These are phyloP conservation scores for Triticum dicoccoides DNA, from an alignment of 176 grass and related monocot genomes.

Conservation along the genomic window DNA sequence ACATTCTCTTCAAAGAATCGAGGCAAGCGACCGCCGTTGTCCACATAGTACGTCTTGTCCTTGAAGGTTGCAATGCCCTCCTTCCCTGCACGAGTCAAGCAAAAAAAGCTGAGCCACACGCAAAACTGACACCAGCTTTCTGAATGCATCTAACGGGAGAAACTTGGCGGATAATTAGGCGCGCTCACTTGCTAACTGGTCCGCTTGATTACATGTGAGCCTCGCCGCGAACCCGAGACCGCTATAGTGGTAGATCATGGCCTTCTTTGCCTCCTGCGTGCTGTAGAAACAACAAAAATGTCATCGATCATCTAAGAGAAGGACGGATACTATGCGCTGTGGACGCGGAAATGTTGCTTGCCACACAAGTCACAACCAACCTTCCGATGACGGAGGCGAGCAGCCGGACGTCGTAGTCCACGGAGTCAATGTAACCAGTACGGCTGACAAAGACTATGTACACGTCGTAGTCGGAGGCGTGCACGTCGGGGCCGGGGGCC, in stretches of 20 bases:
- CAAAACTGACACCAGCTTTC: background rate
- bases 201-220: conserved; percentile 1
- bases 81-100: conserved; percentile 26
- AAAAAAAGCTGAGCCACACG: background rate
- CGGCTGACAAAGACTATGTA: conserved; percentile 49
- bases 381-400: conserved; percentile 41
- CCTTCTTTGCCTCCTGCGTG: conserved; percentile 26
- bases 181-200: conserved; percentile 33
- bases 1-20: conserved; percentile 28
- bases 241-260: conserved; percentile 46
- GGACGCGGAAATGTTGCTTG: background rate
- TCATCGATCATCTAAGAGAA: background rate
- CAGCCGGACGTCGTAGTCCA: conserved; percentile 28
- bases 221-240: conserved; percentile 41
- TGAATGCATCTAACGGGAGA: background rate
- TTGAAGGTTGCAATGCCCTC: conserved; percentile 38
- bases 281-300: background rate
- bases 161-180: background rate
- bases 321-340: too few relatives aligned
- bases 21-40: background rate
- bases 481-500: background rate
- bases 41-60: conserved; percentile 20
- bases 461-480: background rate
- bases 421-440: conserved; percentile 34
- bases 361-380: background rate